These are phyloP conservation scores for Mortierella sp. DNA, from an alignment of 371 early-diverging fungal species.

Conservation along the genomic window DNA sequence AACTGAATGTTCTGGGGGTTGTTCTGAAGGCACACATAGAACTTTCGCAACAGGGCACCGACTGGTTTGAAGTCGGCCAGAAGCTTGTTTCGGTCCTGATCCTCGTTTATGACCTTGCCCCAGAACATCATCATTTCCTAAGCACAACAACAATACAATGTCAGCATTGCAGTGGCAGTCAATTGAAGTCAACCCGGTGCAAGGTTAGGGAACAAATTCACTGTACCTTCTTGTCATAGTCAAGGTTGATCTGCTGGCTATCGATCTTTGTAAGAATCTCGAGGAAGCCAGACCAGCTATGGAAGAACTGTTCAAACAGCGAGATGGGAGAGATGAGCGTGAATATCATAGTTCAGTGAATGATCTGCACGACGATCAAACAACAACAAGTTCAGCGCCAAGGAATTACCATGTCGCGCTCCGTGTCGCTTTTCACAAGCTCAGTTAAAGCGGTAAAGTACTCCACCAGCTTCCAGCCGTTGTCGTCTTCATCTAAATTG, in stretches of 20 bases:
- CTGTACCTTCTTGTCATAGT: slow-evolving; percentile 54
- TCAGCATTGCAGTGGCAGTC: neutral
- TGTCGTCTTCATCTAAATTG: slow-evolving; percentile 40
- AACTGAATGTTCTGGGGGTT: slow-evolving; percentile 34
- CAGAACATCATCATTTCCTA: slow-evolving; percentile 58
- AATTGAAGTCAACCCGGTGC: neutral
- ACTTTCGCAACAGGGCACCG: slow-evolving; percentile 35
- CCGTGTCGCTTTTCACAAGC: slow-evolving; percentile 33
- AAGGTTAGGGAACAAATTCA: neutral
- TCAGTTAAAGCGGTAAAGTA: slow-evolving; percentile 43
- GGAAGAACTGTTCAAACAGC: slow-evolving; percentile 25
- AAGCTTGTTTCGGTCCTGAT: slow-evolving; percentile 19
- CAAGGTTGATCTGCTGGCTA: slow-evolving; percentile 33
- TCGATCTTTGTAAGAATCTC: slow-evolving; percentile 37
- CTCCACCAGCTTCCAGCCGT: slow-evolving; percentile 43
- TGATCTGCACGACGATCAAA: too few species aligned
- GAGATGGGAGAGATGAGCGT: neutral
- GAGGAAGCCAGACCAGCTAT: slow-evolving; percentile 35
- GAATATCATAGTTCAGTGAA: neutral
- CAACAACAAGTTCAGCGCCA: neutral
- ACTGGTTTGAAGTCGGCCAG: slow-evolving; percentile 36
- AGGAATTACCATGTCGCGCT: slow-evolving; percentile 26
- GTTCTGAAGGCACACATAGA: slow-evolving; percentile 51
- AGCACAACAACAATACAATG: neutral
- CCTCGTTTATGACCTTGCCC: slow-evolving; percentile 35